phyloP scores from a whole-genome alignment of 108 stramenopile species.

The Cafeteria roenbergensis region DNA sequence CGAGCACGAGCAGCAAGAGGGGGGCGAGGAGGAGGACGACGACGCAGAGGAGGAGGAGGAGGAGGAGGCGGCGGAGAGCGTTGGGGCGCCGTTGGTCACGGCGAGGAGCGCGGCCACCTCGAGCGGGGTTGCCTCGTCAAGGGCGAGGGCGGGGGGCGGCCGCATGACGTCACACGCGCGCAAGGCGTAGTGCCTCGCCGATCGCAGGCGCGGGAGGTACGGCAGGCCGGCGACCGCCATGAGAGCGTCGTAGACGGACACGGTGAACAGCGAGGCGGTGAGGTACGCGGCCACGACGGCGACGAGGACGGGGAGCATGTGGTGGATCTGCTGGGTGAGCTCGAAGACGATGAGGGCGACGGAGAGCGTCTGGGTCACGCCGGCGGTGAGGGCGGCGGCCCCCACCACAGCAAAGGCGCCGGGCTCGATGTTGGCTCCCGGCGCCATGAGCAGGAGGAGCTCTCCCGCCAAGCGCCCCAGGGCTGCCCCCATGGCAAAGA shows the following conservation, averaged over 20 bases:
- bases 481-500: constrained; percentile 30
- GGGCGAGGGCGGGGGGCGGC: neutral
- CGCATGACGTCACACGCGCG: neutral
- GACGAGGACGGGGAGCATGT: constrained; percentile 25
- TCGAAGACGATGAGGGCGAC: constrained; percentile 36
- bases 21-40: too few species aligned
- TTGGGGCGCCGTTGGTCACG: too few species aligned
- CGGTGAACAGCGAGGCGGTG: neutral
- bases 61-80: too few species aligned
- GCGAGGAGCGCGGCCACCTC: neutral
- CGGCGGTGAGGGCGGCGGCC: constrained; percentile 30
- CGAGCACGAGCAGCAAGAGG: too few species aligned
- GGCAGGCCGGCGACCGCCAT: constrained; percentile 1
- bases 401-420: constrained; percentile 34
- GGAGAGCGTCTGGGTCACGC: constrained; percentile 29
- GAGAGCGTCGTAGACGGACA: neutral
- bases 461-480: constrained; percentile 36
- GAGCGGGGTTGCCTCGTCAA: neutral
- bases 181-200: neutral
- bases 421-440: constrained; percentile 6
- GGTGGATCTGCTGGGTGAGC: constrained; percentile 32
- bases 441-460: neutral
- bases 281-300: neutral
- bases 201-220: neutral
- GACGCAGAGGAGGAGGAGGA: too few species aligned